A percentile compares a stretch with the other conserved stretches of the same genome.
These are phyloP conservation scores for Thecaphora thlaspeos DNA, from an alignment of 1,284 basidiomycete species.

Conservation along the genomic window DNA sequence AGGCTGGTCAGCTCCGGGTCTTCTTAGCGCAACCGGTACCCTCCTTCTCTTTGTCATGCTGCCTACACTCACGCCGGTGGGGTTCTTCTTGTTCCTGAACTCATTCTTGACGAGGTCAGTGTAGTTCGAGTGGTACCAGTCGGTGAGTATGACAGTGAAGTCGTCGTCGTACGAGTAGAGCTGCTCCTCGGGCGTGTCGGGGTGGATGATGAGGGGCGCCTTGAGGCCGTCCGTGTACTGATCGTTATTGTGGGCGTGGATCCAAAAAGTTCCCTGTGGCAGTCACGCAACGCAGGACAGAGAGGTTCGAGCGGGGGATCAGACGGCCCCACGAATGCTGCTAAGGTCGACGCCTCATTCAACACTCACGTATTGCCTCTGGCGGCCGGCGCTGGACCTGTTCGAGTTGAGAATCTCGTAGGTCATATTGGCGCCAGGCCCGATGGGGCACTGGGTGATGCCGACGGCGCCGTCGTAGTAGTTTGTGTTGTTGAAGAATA, in stretches of 20 bases:
- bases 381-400: slow-evolving; percentile 18
- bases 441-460: slow-evolving; percentile 56
- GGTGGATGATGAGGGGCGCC: slow-evolving; percentile 56
- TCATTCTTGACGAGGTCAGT: slow-evolving; percentile 41
- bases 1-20: no score
- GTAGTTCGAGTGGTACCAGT: slow-evolving; percentile 65
- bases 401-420: slow-evolving; percentile 42
- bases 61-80: slow-evolving; percentile 45
- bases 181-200: slow-evolving; percentile 35
- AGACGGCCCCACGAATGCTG: no score
- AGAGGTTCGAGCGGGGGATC: no score
- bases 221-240: slow-evolving; percentile 53
- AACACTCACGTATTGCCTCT: slow-evolving; percentile 18
- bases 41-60: background rate
- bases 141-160: slow-evolving; percentile 77
- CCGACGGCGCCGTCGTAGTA: slow-evolving; percentile 47
- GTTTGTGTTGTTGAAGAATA: slow-evolving; percentile 47
- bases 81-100: slow-evolving; percentile 69
- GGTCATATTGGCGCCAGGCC: slow-evolving; percentile 36
- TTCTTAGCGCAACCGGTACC: no score
- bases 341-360: background rate
- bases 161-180: slow-evolving; percentile 80
- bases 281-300: no score
- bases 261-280: slow-evolving; percentile 62
- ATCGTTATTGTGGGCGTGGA: slow-evolving; percentile 51